These are phyloP conservation scores for Acorus calamus DNA, from an alignment of 106 monocot genomes.

Conservation along the genomic window DNA sequence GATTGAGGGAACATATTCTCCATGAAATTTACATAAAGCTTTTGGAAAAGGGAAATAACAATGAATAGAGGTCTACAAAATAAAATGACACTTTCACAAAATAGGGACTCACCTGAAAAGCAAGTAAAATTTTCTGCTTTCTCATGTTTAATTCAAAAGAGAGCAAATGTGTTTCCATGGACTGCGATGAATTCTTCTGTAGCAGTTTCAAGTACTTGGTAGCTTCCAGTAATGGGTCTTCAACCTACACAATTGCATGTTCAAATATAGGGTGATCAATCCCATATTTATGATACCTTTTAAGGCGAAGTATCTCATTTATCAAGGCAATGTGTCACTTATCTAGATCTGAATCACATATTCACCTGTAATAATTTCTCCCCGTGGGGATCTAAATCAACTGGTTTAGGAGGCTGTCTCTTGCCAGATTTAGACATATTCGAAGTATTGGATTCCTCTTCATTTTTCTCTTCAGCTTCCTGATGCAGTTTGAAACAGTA, in stretches of 20 bases:
- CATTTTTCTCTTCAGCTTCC: constrained; percentile 88
- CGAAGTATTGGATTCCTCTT: constrained; percentile 48
- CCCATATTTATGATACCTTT: no score
- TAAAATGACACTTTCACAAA: no score
- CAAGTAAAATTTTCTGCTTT: constrained; percentile 80
- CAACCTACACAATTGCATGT: constrained; percentile 34
- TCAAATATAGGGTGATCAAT: no score
- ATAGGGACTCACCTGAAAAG: constrained; percentile 52
- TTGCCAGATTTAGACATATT: constrained; percentile 63
- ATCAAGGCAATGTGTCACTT: no score
- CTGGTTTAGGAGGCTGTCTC: constrained; percentile 45
- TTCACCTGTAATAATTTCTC: constrained; percentile 88
- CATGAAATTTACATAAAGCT: no score
- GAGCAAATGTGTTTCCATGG: constrained; percentile 78
- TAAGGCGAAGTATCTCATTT: no score
- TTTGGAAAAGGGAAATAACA: no score
- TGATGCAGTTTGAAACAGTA: constrained; percentile 5
- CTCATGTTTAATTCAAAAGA: constrained; percentile 94
- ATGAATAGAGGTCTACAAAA: no score
- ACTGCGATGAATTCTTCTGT: constrained; percentile 73
- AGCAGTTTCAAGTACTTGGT: constrained; percentile 91
- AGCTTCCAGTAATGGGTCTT: constrained; percentile 76
- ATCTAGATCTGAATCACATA: background rate
- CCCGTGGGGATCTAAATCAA: constrained; percentile 92
- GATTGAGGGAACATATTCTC: no score